Evolutionary conservation across 108 stramenopile genomes (phyloP).

Genomic region (Chaetoceros tenuissimus): DNA sequence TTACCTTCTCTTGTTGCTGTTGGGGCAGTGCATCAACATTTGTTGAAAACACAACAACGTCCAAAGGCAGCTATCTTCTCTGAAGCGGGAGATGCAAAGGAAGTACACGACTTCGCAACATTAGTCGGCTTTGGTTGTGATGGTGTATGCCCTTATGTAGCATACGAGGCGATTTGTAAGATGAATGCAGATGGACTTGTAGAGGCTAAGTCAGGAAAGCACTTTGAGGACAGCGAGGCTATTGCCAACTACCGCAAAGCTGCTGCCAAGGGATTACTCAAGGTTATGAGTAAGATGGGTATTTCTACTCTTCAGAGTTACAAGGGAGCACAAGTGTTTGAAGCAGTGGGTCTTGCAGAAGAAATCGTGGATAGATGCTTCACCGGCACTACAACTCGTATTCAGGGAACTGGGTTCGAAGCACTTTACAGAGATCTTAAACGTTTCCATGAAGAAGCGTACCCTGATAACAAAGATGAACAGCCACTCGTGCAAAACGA

Average conservation of each 20-base stretch:
- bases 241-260: constrained; percentile 93
- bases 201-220: constrained; percentile 75
- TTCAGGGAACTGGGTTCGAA: constrained; percentile 93
- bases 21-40: constrained; percentile 96
- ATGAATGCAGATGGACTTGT: constrained; percentile 89
- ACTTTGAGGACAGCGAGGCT: constrained; percentile 76
- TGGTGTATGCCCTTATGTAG: constrained; percentile 94
- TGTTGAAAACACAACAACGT: constrained; percentile 89
- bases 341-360: constrained; percentile 93
- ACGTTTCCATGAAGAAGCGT: constrained; percentile 82
- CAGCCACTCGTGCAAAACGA: constrained; percentile 83
- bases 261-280: constrained; percentile 90
- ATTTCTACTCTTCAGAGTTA: constrained; percentile 94
- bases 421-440: constrained; percentile 92
- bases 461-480: constrained; percentile 47
- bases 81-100: constrained; percentile 94
- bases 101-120: constrained; percentile 91
- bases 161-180: constrained; percentile 94
- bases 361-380: constrained; percentile 95
- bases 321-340: constrained; percentile 95
- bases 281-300: constrained; percentile 97
- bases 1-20: constrained; percentile 91
- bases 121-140: constrained; percentile 93
- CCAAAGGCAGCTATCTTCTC: constrained; percentile 92
- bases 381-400: constrained; percentile 92